A percentile compares a stretch with the other conserved stretches of the same genome.
Evolutionary conservation across 2,329 filamentous ascomycete genomes (phyloP).

Genomic region (Aspergillus tanneri): DNA sequence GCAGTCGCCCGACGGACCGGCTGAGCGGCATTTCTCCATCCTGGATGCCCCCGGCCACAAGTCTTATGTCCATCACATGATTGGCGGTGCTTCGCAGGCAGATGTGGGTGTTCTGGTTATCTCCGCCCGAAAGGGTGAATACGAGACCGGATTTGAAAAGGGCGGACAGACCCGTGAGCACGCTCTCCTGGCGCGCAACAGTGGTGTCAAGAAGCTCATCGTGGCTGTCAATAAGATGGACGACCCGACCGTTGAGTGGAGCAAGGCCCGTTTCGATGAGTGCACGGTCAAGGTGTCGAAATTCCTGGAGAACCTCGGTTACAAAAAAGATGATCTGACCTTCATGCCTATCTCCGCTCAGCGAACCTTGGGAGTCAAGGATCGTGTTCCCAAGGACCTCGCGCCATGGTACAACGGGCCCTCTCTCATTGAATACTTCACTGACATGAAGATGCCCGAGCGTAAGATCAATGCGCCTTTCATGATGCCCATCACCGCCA

Average conservation of each 20-base stretch:
- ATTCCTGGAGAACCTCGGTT: conserved; percentile 89
- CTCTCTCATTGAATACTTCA: conserved; percentile 92
- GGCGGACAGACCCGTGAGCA: conserved; percentile 97
- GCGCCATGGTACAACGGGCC: conserved; percentile 85
- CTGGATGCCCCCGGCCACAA: conserved; percentile 97
- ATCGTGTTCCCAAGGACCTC: conserved; percentile 72
- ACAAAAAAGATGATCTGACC: conserved; percentile 90
- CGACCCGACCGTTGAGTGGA: conserved; percentile 94
- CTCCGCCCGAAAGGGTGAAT: conserved; percentile 94
- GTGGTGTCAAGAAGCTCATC: conserved; percentile 94
- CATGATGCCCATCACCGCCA: conserved; percentile 97
- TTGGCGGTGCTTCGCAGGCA: conserved; percentile 88
- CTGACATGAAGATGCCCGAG: conserved; percentile 86
- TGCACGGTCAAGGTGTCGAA: conserved; percentile 83
- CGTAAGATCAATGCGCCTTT: conserved; percentile 96
- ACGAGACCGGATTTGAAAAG: conserved; percentile 96
- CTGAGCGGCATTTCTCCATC: conserved; percentile 94
- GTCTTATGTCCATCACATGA: conserved; percentile 97
- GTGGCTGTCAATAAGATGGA: conserved; percentile 99
- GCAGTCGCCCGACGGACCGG: conserved; percentile 44
- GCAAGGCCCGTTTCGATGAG: conserved; percentile 85
- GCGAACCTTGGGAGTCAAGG: conserved; percentile 80
- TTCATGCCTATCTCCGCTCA: conserved; percentile 98
- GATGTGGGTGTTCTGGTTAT: conserved; percentile 96
- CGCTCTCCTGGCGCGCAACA: conserved; percentile 95